Evolutionary conservation across 495 filamentous ascomycete species (phyloP).

Genomic region (Hyaloscypha finlandica): DNA sequence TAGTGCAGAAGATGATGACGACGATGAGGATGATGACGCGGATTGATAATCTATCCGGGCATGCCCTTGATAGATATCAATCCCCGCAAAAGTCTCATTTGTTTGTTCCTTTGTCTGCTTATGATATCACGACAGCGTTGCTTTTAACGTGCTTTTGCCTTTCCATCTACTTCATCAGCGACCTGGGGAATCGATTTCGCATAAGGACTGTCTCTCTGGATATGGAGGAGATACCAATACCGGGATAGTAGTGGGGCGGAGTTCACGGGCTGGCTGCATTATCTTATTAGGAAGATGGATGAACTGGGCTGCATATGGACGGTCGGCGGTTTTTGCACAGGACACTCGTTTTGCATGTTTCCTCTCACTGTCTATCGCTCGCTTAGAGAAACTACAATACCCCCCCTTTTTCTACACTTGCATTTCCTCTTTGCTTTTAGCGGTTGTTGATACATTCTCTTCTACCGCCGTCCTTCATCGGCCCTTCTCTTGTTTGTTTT

Average conservation of each 20-base stretch:
- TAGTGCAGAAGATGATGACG: slow-evolving; percentile 42
- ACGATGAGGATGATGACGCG: slow-evolving; percentile 53
- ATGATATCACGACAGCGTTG: slow-evolving; percentile 37
- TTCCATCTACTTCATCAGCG: slow-evolving; percentile 25
- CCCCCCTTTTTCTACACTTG: slow-evolving; percentile 22
- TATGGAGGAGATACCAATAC: slow-evolving; percentile 23
- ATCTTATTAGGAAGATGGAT: slow-evolving; percentile 11
- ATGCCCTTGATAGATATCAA: neutral
- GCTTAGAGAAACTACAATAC: slow-evolving; percentile 32
- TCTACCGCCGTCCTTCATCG: slow-evolving; percentile 10
- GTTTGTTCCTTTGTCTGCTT: slow-evolving; percentile 28
- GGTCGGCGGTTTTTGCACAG: slow-evolving; percentile 19
- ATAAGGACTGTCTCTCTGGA: slow-evolving; percentile 11
- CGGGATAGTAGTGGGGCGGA: slow-evolving; percentile 16
- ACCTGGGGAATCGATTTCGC: slow-evolving; percentile 1
- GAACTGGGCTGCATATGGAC: slow-evolving; percentile 29
- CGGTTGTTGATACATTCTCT: slow-evolving; percentile 26
- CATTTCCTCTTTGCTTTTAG: slow-evolving; percentile 18
- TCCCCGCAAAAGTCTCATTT: slow-evolving; percentile 14
- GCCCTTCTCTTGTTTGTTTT: slow-evolving; percentile 6
- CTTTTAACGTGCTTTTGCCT: slow-evolving; percentile 18
- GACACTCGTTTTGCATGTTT: slow-evolving; percentile 30
- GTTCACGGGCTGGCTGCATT: slow-evolving; percentile 23
- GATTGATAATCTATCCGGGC: slow-evolving; percentile 25
- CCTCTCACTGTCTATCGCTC: slow-evolving; percentile 18